Conservation (phyloP, 768 basidiomycete species). For the Holtermannia corniformis region DNA sequence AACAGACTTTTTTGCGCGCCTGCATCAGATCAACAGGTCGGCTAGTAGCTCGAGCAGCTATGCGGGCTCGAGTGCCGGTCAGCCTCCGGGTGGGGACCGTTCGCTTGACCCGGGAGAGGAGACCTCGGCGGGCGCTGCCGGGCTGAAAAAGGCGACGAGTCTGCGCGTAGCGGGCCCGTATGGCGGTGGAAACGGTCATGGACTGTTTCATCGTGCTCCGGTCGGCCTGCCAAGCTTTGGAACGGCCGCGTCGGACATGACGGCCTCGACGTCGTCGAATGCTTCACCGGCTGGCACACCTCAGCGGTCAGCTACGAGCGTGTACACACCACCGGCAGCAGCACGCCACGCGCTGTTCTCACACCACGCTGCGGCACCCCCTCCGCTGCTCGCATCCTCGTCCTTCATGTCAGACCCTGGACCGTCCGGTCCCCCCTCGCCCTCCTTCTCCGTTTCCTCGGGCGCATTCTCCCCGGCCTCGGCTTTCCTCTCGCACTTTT, state of each 20-base stretch:
- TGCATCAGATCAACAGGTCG: not conserved
- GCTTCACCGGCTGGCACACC: not conserved
- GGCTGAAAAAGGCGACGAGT: not conserved
- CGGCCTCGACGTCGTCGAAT: not conserved
- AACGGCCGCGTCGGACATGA: not conserved
- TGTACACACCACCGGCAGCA: conserved; percentile 27
- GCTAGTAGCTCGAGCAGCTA: not conserved
- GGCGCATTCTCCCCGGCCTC: conserved; percentile 39
- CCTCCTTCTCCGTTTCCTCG: conserved; percentile 17
- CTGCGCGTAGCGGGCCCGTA: not conserved
- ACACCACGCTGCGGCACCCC: conserved; percentile 24
- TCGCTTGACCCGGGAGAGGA: too few relatives aligned
- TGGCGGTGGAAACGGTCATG: not conserved
- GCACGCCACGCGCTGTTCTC: conserved; percentile 34
- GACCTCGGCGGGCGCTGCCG: not conserved
- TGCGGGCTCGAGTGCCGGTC: not conserved
- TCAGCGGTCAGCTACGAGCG: not conserved
- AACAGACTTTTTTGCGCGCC: not conserved
- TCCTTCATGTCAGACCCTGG: conserved; percentile 21
- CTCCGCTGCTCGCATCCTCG: conserved; percentile 4
- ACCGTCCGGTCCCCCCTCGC: conserved; percentile 25
- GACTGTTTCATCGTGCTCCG: not conserved
- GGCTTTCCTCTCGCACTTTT: conserved; percentile 38
- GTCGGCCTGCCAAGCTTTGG: not conserved
- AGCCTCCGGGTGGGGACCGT: too few relatives aligned